A percentile compares a stretch with the other conserved stretches of the same genome.
phyloP scores from a whole-genome alignment of 805 yeast species.

The Priceomyces haplophilus region DNA sequence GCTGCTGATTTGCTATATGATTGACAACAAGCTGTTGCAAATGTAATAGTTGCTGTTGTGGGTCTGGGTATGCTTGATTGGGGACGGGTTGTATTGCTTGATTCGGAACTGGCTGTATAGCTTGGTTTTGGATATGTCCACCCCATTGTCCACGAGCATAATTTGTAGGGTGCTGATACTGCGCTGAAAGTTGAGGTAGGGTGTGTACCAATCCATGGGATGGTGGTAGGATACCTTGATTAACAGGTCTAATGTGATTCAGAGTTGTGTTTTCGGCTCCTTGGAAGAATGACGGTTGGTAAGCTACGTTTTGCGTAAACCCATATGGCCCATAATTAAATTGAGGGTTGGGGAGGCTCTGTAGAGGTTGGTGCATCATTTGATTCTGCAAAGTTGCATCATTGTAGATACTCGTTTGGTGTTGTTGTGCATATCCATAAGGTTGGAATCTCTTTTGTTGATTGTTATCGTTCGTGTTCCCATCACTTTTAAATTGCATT shows the following conservation, averaged over 20 bases:
- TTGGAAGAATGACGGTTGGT: conserved; percentile 3
- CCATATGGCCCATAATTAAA: background rate
- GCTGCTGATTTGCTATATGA: conserved; percentile 18
- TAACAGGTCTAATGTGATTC: background rate
- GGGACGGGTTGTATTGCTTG: too few species aligned
- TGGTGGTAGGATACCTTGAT: background rate
- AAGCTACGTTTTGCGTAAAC: background rate
- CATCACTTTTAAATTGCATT: background rate
- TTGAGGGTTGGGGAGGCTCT: background rate
- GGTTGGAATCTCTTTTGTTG: conserved; percentile 17
- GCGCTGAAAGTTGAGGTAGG: background rate
- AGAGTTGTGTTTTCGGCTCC: background rate
- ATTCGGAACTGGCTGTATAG: background rate
- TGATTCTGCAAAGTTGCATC: background rate
- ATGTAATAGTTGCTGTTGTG: conserved; percentile 11
- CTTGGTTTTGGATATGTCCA: background rate
- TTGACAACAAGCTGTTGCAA: conserved; percentile 18
- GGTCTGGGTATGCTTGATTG: too few species aligned
- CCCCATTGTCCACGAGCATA: background rate
- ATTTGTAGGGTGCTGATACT: background rate
- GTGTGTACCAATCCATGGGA: background rate
- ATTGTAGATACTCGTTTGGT: too few species aligned
- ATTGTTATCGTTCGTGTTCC: conserved; percentile 7
- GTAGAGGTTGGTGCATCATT: background rate
- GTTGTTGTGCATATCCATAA: conserved; percentile 22